Percentiles rank a stretch among this genome's conserved stretches.
Evolutionary conservation across 805 yeast genomes (phyloP).

Genomic region (Hanseniaspora osmophila): DNA sequence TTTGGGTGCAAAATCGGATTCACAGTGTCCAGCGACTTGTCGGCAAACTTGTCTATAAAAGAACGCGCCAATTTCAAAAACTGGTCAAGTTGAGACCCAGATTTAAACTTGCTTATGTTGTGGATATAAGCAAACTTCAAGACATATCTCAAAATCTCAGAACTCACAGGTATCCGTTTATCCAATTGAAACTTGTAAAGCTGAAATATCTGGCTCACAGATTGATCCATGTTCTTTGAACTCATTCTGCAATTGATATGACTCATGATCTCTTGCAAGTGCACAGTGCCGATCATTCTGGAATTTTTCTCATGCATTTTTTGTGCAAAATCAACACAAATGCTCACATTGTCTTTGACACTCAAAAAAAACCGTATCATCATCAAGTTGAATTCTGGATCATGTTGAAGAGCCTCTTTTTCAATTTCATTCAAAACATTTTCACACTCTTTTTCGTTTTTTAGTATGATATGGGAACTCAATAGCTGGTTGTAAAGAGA

Average conservation of each 20-base stretch:
- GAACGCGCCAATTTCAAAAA: conserved; percentile 21
- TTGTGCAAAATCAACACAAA: conserved; percentile 13
- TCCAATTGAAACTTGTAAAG: conserved; percentile 18
- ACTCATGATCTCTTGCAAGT: conserved; percentile 21
- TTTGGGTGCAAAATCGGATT: conserved; percentile 21
- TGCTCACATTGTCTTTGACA: conserved; percentile 10
- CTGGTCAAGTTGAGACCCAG: conserved; percentile 11
- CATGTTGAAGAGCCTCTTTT: conserved; percentile 5
- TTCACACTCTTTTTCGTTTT: conserved; percentile 10
- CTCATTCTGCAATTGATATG: conserved; percentile 16
- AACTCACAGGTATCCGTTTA: conserved; percentile 13
- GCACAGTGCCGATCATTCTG: conserved; percentile 11
- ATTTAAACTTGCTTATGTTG: conserved; percentile 8
- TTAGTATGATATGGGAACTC: conserved; percentile 11
- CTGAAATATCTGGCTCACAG: conserved; percentile 12
- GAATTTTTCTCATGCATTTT: conserved; percentile 11
- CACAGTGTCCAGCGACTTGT: conserved; percentile 11
- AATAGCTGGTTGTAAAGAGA: conserved; percentile 14
- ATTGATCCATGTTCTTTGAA: conserved; percentile 7
- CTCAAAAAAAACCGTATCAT: conserved; percentile 11
- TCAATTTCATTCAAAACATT: conserved; percentile 9
- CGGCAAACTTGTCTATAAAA: conserved; percentile 17
- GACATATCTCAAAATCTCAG: conserved; percentile 18
- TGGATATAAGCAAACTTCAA: conserved; percentile 20
- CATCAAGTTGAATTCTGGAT: conserved; percentile 15